These are phyloP conservation scores for Aureobasidium sp. DNA, from an alignment of 2,329 filamentous ascomycete genomes.

Conservation along the genomic window DNA sequence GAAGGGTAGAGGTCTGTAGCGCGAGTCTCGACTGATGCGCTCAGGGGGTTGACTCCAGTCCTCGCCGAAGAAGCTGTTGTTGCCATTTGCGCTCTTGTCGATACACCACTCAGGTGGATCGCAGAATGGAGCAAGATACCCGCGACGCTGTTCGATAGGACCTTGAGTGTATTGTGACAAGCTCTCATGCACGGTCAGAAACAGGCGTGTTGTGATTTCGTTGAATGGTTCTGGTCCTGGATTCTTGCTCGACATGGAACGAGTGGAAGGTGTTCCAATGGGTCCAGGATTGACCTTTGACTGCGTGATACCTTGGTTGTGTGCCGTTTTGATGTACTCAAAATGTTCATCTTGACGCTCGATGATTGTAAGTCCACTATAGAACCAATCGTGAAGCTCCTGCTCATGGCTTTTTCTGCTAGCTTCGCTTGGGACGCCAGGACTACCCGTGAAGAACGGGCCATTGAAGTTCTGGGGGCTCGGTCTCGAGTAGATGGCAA, in stretches of 20 bases:
- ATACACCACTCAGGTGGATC: conserved; percentile 29
- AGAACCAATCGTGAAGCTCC: conserved; percentile 33
- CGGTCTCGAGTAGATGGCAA: conserved; percentile 14
- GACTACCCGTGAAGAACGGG: conserved; percentile 27
- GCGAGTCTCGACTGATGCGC: conserved; percentile 27
- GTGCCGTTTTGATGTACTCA: conserved; percentile 17
- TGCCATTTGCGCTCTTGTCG: conserved; percentile 28
- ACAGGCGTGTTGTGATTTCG: conserved; percentile 22
- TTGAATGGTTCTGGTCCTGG: not conserved
- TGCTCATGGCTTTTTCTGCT: conserved; percentile 23
- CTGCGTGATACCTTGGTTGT: not conserved
- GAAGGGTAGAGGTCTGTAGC: conserved; percentile 22
- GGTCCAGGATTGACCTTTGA: not conserved
- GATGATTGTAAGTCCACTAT: conserved; percentile 22
- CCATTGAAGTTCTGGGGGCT: conserved; percentile 29
- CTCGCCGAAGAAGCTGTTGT: conserved; percentile 33
- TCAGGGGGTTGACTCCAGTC: conserved; percentile 29
- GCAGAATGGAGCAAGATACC: conserved; percentile 30
- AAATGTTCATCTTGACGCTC: conserved; percentile 24
- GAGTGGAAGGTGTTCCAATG: conserved; percentile 5
- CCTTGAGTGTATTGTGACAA: conserved; percentile 33
- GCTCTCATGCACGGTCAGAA: conserved; percentile 35
- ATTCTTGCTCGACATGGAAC: not conserved
- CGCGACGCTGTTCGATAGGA: conserved; percentile 23
- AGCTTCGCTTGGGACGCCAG: conserved; percentile 15